Percentiles rank a stretch among this genome's conserved stretches.
These are phyloP conservation scores for Albizia julibrissin DNA, from an alignment of 306 rosid species.

Conservation along the genomic window DNA sequence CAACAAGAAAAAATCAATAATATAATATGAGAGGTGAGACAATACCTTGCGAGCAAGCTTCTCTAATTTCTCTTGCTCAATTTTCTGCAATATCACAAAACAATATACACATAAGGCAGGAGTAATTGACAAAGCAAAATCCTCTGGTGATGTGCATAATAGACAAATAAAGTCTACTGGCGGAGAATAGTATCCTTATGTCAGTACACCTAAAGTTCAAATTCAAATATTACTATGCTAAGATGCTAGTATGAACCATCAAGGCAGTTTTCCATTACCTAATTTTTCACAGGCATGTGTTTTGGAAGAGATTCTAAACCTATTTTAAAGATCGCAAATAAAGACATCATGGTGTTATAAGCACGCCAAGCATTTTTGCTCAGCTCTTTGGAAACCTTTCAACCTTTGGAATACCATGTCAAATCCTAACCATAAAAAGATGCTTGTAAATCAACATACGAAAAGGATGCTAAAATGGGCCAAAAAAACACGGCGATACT, in stretches of 20 bases:
- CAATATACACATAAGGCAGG: slow-evolving; percentile 4
- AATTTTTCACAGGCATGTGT: neutral
- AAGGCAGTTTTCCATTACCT: neutral
- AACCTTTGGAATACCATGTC: neutral
- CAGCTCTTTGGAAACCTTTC: neutral
- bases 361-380: neutral
- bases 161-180: neutral
- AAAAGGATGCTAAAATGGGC: neutral
- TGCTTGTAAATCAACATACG: neutral
- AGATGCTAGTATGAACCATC: slow-evolving; percentile 13
- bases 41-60: slow-evolving; percentile 87
- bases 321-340: neutral
- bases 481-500: neutral
- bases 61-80: slow-evolving; percentile 84
- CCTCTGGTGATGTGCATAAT: neutral
- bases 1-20: neutral
- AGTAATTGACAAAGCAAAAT: slow-evolving; percentile 22
- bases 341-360: neutral
- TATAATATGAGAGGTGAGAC: neutral
- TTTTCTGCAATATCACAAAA: slow-evolving; percentile 58
- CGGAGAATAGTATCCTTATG: neutral
- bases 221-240: neutral
- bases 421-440: neutral
- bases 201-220: neutral
- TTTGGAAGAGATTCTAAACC: neutral